Evolutionary conservation across 495 filamentous ascomycete genomes (phyloP).

Genomic region (Hypoxylon crocopeplum): DNA sequence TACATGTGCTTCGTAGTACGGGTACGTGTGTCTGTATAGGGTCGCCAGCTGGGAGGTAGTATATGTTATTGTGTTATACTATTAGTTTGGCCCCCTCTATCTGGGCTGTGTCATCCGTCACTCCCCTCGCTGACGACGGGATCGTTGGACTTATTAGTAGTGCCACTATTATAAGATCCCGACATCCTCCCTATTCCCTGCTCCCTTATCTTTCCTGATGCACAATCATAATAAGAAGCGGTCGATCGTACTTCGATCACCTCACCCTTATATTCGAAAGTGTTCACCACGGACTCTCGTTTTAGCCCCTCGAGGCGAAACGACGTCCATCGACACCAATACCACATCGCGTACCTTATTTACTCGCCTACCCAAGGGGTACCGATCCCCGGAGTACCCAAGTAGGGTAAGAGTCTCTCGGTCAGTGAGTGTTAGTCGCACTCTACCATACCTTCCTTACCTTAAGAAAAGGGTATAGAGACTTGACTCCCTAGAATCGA

Average conservation of each 20-base stretch:
- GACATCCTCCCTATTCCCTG: conserved; percentile 27
- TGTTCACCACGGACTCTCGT: conserved; percentile 24
- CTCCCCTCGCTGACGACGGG: conserved; percentile 33
- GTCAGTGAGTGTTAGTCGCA: background rate
- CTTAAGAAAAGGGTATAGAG: no score
- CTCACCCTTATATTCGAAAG: conserved; percentile 12
- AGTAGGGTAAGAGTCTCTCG: conserved; percentile 2
- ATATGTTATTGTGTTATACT: no score
- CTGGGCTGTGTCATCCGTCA: conserved; percentile 33
- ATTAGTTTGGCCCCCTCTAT: conserved; percentile 21
- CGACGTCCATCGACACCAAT: background rate
- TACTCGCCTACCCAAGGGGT: background rate
- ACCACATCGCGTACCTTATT: background rate
- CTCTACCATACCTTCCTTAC: no score
- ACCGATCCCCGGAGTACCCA: conserved; percentile 6
- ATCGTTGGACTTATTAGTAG: conserved; percentile 32
- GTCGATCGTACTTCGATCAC: conserved; percentile 19
- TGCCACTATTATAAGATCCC: conserved; percentile 36
- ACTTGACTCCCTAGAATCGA: no score
- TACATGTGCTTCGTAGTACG: conserved; percentile 37
- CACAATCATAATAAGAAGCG: conserved; percentile 20
- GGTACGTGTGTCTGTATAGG: conserved; percentile 17
- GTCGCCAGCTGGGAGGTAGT: no score
- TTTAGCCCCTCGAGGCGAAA: conserved; percentile 37
- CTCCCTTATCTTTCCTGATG: conserved; percentile 12